Base-by-base conservation (phyloP, 1,139 yeast species). In the Yamadazyma mexicana region DNA sequence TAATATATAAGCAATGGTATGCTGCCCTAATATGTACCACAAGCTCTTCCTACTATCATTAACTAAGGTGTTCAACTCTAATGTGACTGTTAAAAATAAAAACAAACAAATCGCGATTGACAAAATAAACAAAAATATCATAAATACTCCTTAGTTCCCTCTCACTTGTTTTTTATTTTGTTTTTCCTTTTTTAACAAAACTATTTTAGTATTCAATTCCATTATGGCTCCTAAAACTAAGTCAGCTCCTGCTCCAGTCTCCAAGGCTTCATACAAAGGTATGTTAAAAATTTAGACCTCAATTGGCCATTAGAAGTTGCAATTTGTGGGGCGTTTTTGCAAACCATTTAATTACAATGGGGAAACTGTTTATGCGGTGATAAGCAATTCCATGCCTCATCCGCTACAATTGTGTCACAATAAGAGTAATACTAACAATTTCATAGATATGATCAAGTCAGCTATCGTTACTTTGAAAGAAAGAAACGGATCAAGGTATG, bases 401-500 rank as follows among this genome's bases (percentile, higher is more conserved):
- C 22, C 8, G 22, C 22, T 20, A n/a, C n/a, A n/a, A n/a, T n/a
- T n/a, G 17, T 3, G 17, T 26, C 29, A 26, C 6, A 24, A 10
- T 24, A 7, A 24, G 10, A 8, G 16, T 12, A 10, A 34, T 48
- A 51, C 56, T 56, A 54, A 54, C 56, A 37, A 17, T 3, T n/a
- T 6, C 33, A 34, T 56, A 81, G 95, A 86, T 45, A 76, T 87
- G 81, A 86, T 88, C 62, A 77, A 77, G 55, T 80, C 84, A 45
- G 95, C 95, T 40, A 73, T 88, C 50, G 60, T 75, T 36, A 68
- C 83, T 28, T 75, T 87, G 55, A 85, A 86, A 57, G 94, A 86
- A 55, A 81, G 95, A 67, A 83, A 77, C 47, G 96, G 96, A 40
- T 83, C 94, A 35, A 79, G 84, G 76, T 77, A 71, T 54, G 81